Percentiles rank a stretch among this genome's conserved stretches.
phyloP scores from a whole-genome alignment of 768 basidiomycete species.

The Kwoniella bestiolae region DNA sequence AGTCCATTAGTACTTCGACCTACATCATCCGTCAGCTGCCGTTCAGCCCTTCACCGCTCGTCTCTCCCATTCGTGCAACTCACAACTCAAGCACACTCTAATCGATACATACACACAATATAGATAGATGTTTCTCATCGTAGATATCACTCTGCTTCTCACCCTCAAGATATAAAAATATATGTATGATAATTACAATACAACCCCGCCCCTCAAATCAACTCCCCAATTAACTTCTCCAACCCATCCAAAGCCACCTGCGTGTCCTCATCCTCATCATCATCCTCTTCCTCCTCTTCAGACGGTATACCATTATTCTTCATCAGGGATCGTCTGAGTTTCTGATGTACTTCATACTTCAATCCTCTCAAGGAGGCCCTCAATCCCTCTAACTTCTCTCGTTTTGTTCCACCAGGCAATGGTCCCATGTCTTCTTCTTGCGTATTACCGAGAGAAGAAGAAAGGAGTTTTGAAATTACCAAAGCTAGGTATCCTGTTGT shows the following conservation, averaged over 20 bases:
- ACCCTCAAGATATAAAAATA: no score
- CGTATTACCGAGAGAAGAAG: not conserved
- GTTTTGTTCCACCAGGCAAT: conserved; percentile 6
- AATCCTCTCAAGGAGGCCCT: conserved; percentile 25
- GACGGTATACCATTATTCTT: not conserved
- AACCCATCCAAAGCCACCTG: not conserved
- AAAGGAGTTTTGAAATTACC: conserved; percentile 8
- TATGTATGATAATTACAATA: no score
- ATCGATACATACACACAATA: not conserved
- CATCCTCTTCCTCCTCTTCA: conserved; percentile 7
- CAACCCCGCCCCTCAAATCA: not conserved
- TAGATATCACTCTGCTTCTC: not conserved
- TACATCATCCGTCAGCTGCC: no score
- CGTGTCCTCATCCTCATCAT: conserved; percentile 6
- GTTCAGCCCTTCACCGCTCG: no score
- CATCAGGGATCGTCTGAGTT: not conserved
- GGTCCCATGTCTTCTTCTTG: not conserved
- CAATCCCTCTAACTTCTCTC: conserved; percentile 18
- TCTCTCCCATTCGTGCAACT: no score
- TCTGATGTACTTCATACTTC: conserved; percentile 19
- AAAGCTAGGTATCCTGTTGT: conserved; percentile 29
- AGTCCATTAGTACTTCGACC: no score
- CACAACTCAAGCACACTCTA: no score
- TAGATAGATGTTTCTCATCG: not conserved
- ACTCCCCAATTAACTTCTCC: not conserved